Base-by-base conservation (phyloP, 108 stramenopile species). In the Cyclotella kingstonii region DNA sequence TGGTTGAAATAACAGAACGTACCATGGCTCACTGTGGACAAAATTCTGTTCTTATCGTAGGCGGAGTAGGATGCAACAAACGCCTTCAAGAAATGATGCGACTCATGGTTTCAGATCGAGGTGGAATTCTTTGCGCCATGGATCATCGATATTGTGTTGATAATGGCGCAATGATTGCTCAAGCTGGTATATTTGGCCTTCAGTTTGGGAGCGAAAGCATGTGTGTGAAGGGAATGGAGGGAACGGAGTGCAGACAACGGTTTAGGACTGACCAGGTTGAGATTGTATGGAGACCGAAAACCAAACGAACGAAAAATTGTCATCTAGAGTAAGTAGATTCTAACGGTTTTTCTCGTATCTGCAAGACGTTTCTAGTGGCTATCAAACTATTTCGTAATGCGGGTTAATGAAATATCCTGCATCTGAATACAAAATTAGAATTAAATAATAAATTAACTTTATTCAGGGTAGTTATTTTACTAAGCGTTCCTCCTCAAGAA, bases 161-260 rank as follows among this genome's bases (percentile, higher is more conserved):
- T 77, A 99, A 99, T 77, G 99, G 99, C 14, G 98, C 96, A 33
- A 99, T 99, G 99, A 99, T 99, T 68, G 98, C 98, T 21, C 98
- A 98, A 74, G 99, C 99, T 6, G 99, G 99, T 8, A 93, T 98
- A 31, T 93, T 98, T 47, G 89, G 93, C 5, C 80, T 95, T 54
- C 97, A 98, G 81, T 86, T 81, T 76, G 96, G 97, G 12, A 70
- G 70, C 21, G 57, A 71, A 48, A 56, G 55, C 28, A 58, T 68
- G 49, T 76, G 60, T 23, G 93, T 92, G 0, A 46, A 81, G 14
- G 55, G 55, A 26, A 39, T 99, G 54, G 70, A 89, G 48, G 96
- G 97, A 9, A 89, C 91, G 27, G 73, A 77, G 41, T 97, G 96
- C 50, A 96, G 87, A 15, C 97, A 99, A 63, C 68, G 97, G 48